These are phyloP conservation scores for Chenopodium quinoa DNA, from an alignment of 148 eudicot species.

Conservation along the genomic window DNA sequence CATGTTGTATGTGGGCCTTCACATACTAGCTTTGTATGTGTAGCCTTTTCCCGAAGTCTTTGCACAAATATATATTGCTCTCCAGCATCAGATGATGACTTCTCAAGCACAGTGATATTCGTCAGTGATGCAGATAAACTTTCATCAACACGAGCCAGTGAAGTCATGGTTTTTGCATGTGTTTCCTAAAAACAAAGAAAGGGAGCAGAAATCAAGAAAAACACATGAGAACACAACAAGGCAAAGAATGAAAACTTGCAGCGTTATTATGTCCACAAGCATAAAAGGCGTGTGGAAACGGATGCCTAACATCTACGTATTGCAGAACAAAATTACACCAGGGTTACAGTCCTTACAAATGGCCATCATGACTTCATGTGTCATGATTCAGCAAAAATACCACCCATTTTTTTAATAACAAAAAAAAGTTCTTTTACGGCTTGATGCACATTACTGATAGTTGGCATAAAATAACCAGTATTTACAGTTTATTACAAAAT, in stretches of 20 bases:
- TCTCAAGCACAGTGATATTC: conserved; percentile 64
- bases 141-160: conserved; percentile 65
- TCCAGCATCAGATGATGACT: conserved; percentile 67
- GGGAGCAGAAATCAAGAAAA: neutral
- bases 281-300: neutral
- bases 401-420: neutral
- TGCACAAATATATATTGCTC: conserved; percentile 98
- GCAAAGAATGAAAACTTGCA: conserved; percentile 5
- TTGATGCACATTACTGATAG: neutral
- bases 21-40: too few relatives aligned
- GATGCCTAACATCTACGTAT: neutral
- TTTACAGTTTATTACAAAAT: neutral
- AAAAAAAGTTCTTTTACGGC: neutral
- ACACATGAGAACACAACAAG: neutral
- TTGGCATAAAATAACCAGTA: neutral
- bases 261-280: conserved; percentile 2
- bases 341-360: neutral
- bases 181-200: conserved; percentile 57
- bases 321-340: neutral
- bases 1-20: too few relatives aligned
- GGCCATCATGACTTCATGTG: neutral
- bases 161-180: conserved; percentile 59
- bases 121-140: conserved; percentile 60
- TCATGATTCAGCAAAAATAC: neutral
- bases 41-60: conserved; percentile 65